A percentile compares a stretch with the other conserved stretches of the same genome.
These are phyloP conservation scores for Vigna hirtella DNA, from an alignment of 306 rosid genomes.

Conservation along the genomic window DNA sequence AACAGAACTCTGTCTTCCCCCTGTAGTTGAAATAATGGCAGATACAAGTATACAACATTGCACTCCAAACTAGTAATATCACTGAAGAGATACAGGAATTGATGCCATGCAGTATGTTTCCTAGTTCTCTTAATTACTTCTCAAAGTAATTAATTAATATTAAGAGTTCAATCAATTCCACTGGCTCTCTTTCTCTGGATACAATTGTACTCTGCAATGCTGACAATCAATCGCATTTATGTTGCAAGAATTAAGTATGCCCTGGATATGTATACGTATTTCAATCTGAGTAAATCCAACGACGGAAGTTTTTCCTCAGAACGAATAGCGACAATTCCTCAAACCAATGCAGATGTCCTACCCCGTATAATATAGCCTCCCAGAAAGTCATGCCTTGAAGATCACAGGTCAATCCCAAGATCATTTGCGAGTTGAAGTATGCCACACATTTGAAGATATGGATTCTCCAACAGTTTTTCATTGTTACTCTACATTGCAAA, in stretches of 20 bases:
- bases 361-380: conserved; percentile 55
- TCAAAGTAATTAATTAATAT: conserved; percentile 43
- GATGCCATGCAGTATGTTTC: conserved; percentile 27
- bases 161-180: conserved; percentile 41
- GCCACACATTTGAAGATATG: conserved; percentile 99
- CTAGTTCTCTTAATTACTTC: conserved; percentile 37
- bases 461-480: conserved; percentile 97
- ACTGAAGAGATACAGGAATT: conserved; percentile 44
- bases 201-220: conserved; percentile 40
- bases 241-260: conserved; percentile 42
- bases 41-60: conserved; percentile 46
- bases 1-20: conserved; percentile 44
- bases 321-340: conserved; percentile 40
- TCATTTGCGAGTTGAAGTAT: conserved; percentile 95
- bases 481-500: conserved; percentile 81
- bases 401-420: conserved; percentile 79
- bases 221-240: conserved; percentile 48
- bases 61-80: conserved; percentile 53
- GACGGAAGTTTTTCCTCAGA: conserved; percentile 43
- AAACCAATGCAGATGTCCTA: conserved; percentile 40
- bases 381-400: conserved; percentile 47
- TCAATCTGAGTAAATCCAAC: conserved; percentile 44
- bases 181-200: conserved; percentile 48
- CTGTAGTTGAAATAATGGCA: conserved; percentile 47
- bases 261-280: conserved; percentile 43